phyloP scores from a whole-genome alignment of 2,329 filamentous ascomycete genomes.

The Elsinoe batatas region DNA sequence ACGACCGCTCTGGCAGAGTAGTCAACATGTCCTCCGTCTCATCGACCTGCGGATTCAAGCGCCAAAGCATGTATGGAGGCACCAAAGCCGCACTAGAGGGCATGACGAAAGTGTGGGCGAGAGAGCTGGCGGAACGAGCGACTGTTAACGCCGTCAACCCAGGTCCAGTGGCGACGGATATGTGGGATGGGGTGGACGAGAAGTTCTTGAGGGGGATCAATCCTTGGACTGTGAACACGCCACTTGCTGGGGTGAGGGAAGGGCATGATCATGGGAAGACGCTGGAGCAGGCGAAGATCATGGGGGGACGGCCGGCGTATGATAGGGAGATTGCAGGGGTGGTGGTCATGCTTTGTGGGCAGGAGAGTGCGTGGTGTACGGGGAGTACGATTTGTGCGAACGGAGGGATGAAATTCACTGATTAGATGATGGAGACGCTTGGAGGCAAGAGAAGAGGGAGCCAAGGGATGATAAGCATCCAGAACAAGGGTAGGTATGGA shows the following conservation, averaged over 20 bases:
- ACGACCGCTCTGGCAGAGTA: slow-evolving; percentile 56
- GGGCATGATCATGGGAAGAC: slow-evolving; percentile 53
- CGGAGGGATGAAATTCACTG: slow-evolving; percentile 57
- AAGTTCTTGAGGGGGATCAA: slow-evolving; percentile 51
- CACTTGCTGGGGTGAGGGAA: slow-evolving; percentile 51
- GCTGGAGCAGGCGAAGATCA: slow-evolving; percentile 30
- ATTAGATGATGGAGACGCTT: not conserved
- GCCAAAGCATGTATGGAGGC: slow-evolving; percentile 53
- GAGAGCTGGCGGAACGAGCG: slow-evolving; percentile 50
- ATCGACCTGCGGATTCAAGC: slow-evolving; percentile 46
- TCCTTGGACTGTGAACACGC: slow-evolving; percentile 53
- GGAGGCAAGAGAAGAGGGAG: not conserved
- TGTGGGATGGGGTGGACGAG: slow-evolving; percentile 49
- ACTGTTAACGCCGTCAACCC: slow-evolving; percentile 60
- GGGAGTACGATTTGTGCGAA: slow-evolving; percentile 73
- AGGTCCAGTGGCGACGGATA: slow-evolving; percentile 56
- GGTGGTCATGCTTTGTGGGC: slow-evolving; percentile 63
- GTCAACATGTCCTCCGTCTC: slow-evolving; percentile 53
- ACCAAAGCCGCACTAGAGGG: slow-evolving; percentile 58
- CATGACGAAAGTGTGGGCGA: slow-evolving; percentile 59
- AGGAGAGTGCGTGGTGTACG: slow-evolving; percentile 64
- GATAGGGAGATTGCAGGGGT: slow-evolving; percentile 64
- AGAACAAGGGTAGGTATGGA: too few species aligned
- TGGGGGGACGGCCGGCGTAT: slow-evolving; percentile 54
- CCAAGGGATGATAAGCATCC: not conserved